phyloP scores from a whole-genome alignment of 129 eudicot species.

The Lactuca sativa region DNA sequence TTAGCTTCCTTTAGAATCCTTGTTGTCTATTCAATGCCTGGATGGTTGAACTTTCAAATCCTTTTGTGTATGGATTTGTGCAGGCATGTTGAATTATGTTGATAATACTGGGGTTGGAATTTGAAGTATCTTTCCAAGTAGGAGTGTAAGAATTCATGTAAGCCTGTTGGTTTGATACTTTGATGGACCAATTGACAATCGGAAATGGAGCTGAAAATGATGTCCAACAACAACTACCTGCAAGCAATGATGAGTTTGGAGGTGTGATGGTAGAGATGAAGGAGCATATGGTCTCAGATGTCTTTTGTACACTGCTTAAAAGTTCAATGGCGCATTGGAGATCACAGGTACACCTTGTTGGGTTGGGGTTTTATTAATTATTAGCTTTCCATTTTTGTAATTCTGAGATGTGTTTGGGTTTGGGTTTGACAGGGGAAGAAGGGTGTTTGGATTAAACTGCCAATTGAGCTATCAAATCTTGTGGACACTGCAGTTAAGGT shows the following conservation, averaged over 20 bases:
- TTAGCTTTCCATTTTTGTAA: slow-evolving; percentile 7
- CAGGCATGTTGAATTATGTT: no score
- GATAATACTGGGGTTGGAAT: neutral
- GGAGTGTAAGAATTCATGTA: no score
- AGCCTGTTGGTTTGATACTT: neutral
- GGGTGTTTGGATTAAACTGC: slow-evolving; percentile 84
- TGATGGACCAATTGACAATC: slow-evolving; percentile 35
- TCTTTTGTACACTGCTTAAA: slow-evolving; percentile 46
- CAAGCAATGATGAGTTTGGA: slow-evolving; percentile 58
- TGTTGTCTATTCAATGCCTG: no score
- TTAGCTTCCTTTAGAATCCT: no score
- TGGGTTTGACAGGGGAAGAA: slow-evolving; percentile 61
- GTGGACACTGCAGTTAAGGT: slow-evolving; percentile 79
- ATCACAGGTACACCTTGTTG: slow-evolving; percentile 46
- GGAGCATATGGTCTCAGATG: slow-evolving; percentile 58
- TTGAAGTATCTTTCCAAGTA: neutral
- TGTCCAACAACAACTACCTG: slow-evolving; percentile 44
- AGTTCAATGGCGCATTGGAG: slow-evolving; percentile 66
- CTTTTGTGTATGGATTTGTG: no score
- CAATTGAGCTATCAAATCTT: slow-evolving; percentile 60
- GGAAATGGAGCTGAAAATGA: slow-evolving; percentile 31
- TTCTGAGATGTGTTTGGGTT: neutral
- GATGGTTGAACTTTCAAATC: no score
- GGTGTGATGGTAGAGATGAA: slow-evolving; percentile 69
- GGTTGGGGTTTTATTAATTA: neutral